These are phyloP conservation scores for Taphrina wiesneri DNA, from an alignment of 1,139 yeast species.

Conservation along the genomic window DNA sequence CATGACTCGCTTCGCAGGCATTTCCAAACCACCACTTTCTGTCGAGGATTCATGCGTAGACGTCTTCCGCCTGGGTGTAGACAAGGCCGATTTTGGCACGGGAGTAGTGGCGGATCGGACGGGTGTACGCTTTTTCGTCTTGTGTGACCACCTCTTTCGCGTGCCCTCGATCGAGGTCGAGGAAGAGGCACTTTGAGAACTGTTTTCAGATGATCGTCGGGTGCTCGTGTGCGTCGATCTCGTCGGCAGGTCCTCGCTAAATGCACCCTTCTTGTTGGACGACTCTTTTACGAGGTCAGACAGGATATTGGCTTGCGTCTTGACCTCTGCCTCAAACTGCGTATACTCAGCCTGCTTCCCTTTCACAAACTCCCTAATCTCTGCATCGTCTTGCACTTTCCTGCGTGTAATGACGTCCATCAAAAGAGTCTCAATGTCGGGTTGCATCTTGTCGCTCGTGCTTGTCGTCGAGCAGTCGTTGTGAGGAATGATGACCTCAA, in stretches of 20 bases:
- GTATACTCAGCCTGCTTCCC: neutral
- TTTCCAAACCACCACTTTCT: neutral
- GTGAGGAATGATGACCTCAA: neutral
- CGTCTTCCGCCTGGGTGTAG: neutral
- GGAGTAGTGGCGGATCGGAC: conserved; percentile 20
- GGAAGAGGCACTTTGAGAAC: conserved; percentile 3
- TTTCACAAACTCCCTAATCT: neutral
- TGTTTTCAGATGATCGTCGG: neutral
- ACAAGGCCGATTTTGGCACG: conserved; percentile 21
- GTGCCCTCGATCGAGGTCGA: neutral
- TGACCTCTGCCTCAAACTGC: conserved; percentile 10
- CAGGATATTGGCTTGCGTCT: conserved; percentile 3
- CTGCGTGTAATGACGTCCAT: conserved; percentile 3
- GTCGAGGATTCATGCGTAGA: neutral
- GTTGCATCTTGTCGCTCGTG: neutral
- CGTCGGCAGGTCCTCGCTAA: neutral
- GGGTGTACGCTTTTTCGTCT: neutral
- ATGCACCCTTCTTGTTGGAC: neutral
- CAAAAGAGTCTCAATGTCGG: conserved; percentile 12
- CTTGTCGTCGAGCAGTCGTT: neutral
- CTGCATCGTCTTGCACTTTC: conserved; percentile 11
- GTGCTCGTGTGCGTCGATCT: neutral
- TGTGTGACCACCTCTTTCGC: neutral
- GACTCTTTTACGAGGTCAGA: conserved; percentile 1
- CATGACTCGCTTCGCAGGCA: conserved; percentile 34